phyloP scores from a whole-genome alignment of 495 filamentous ascomycete genomes.

The Aspergillus sclerotioniger region DNA sequence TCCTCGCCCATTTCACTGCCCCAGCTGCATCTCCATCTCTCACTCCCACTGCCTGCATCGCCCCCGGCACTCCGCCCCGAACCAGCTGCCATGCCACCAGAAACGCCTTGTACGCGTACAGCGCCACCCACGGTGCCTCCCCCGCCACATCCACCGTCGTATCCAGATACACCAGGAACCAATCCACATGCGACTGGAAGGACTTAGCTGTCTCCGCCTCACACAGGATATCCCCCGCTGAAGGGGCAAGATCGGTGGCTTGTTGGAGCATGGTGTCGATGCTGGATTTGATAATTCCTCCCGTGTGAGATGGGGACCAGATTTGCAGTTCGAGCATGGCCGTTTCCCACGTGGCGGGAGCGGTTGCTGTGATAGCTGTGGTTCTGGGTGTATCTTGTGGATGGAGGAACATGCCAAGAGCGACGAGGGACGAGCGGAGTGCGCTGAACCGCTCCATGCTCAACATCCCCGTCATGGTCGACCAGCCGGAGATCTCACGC shows the following conservation, averaged over 20 bases:
- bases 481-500: constrained; percentile 40
- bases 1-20: constrained; percentile 32
- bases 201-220: constrained; percentile 25
- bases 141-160: constrained; percentile 7
- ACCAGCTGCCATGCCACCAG: constrained; percentile 39
- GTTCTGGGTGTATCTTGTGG: constrained; percentile 8
- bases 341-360: constrained; percentile 35
- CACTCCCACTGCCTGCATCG: constrained; percentile 29
- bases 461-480: constrained; percentile 36
- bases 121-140: constrained; percentile 34
- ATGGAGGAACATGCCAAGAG: constrained; percentile 27
- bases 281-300: constrained; percentile 31
- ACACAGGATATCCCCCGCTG: constrained; percentile 25
- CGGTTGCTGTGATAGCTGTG: constrained; percentile 6
- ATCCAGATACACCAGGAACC: constrained; percentile 39
- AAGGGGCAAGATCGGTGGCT: constrained; percentile 26
- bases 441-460: constrained; percentile 35
- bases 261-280: constrained; percentile 31
- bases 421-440: constrained; percentile 30
- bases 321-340: constrained; percentile 39
- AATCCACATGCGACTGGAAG: constrained; percentile 34
- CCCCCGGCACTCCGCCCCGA: constrained; percentile 22
- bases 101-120: constrained; percentile 41
- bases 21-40: constrained; percentile 29
- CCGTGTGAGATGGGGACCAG: constrained; percentile 37